Base-by-base conservation (phyloP, 768 basidiomycete species). In the Mycena albidolilacea region DNA sequence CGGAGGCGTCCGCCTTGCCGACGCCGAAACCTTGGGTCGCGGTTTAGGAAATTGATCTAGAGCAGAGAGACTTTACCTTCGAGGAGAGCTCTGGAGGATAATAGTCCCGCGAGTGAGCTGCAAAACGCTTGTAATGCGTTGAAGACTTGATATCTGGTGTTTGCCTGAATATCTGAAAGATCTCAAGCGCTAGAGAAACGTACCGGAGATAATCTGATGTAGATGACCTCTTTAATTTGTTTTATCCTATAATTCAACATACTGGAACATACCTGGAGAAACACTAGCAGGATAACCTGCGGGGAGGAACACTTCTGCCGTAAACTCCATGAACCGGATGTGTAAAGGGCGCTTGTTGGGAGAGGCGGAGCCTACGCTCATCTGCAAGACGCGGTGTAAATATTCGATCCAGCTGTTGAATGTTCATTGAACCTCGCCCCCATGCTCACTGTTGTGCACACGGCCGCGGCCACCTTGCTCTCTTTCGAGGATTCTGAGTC, bases 101-200 rank as follows among this genome's bases (percentile, higher is more conserved):
- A 77, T 37, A 93, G 81, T 0, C 90, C 85, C 0, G 91, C 88
- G 3, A 93, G 80, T 0, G 92, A 91, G 76, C 89, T 93, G 77
- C 91, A 93, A 74, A 92, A 93, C 3, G 91, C 90, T 79, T 93
- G 92, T 5, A 91, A 67, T 0, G 90, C 90, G 73, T 93, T 93
- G 75, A 89, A 85, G 15, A 90, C 81, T 78, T 93, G 92, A 75
- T 92, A 93, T 71, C 91, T 93, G 76, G 11, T n/a, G 14, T 17
- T 44, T 67, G 71, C 77, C 58, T 72, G 63, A 43, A 65, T 30
- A 35, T 37, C n/a, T 57, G 59, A 21, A 21, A 62, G 67, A 68
- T 9, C 38, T 67, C 38, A 15, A 67, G 52, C 19, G 66, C 46
- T 44, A 17, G 39, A 11, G 39, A 62, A 12, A 75, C 87, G 72